Conservation (phyloP, 345 rosid genomes). For the Tarenaya hassleriana region DNA sequence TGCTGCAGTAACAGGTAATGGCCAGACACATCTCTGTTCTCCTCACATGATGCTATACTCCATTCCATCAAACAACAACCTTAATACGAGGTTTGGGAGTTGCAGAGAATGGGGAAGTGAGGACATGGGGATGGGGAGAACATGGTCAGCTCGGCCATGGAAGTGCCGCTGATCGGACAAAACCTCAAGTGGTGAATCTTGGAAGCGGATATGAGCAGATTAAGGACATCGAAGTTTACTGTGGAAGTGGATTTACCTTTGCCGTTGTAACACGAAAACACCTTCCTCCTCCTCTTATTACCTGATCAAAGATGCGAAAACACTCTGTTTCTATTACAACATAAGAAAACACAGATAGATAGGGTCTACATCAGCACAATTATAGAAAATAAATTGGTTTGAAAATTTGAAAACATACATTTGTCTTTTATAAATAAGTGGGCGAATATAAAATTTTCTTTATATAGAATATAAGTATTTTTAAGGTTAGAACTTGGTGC, state of each 20-base stretch:
- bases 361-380: too few species aligned
- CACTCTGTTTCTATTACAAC: too few species aligned
- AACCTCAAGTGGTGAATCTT: constrained; percentile 42
- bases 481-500: too few species aligned
- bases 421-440: too few species aligned
- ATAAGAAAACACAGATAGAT: too few species aligned
- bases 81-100: constrained; percentile 4
- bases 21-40: neutral
- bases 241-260: constrained; percentile 90
- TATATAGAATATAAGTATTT: too few species aligned
- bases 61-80: neutral
- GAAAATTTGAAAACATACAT: too few species aligned
- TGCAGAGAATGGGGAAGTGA: constrained; percentile 55
- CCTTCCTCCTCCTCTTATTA: neutral
- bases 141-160: constrained; percentile 93
- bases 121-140: constrained; percentile 99
- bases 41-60: neutral
- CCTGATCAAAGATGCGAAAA: too few species aligned
- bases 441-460: too few species aligned
- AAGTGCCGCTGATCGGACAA: constrained; percentile 44
- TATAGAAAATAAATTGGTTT: too few species aligned
- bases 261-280: constrained; percentile 28
- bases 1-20: constrained; percentile 57
- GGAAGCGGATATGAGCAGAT: constrained; percentile 16
- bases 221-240: constrained; percentile 36